A percentile compares a stretch with the other conserved stretches of the same genome.
Conservation (phyloP, 306 rosid genomes). For the Begonia fuchsioides region DNA sequence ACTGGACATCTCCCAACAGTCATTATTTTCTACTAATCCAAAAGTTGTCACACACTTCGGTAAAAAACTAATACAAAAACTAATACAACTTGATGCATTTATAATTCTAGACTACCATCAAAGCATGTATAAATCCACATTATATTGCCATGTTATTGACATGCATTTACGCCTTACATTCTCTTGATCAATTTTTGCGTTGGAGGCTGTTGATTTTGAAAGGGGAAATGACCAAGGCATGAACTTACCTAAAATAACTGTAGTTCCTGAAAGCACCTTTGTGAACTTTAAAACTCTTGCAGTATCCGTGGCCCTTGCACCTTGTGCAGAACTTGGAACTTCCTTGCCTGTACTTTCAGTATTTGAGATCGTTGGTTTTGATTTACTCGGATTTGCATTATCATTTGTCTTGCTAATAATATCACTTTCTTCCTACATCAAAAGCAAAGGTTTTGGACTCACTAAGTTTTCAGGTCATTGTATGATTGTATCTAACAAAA, state of each 20-base stretch:
- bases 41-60: no score
- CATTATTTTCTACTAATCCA: no score
- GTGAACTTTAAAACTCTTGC: constrained; percentile 76
- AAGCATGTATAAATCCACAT: no score
- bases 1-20: no score
- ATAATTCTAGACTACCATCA: no score
- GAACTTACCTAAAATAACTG: constrained; percentile 51
- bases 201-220: no score
- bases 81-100: no score
- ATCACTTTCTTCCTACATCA: constrained; percentile 49
- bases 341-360: constrained; percentile 34
- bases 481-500: no score
- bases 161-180: neutral
- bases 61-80: no score
- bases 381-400: constrained; percentile 28
- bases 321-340: constrained; percentile 34
- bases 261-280: constrained; percentile 68
- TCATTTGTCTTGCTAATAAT: constrained; percentile 23
- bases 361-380: constrained; percentile 23
- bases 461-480: no score
- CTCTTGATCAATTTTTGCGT: neutral
- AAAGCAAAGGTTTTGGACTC: constrained; percentile 16
- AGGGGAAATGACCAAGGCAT: no score
- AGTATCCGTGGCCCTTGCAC: constrained; percentile 88
- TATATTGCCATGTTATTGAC: no score